phyloP scores from a whole-genome alignment of 2,329 filamentous ascomycete species.

The Sodiomyces alkalinus region DNA sequence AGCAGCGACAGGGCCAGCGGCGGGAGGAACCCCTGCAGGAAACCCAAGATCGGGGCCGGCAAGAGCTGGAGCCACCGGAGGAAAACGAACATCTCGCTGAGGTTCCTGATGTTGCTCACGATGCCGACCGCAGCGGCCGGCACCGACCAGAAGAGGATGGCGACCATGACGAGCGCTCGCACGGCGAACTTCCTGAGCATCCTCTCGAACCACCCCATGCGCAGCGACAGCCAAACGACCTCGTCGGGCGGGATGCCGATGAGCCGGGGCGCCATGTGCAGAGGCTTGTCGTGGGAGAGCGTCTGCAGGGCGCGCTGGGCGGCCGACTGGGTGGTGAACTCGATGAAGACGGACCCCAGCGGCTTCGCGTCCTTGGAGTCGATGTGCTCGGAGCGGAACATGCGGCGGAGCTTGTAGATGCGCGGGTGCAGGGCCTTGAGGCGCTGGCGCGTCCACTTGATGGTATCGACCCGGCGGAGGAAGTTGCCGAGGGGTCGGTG shows the following conservation, averaged over 20 bases:
- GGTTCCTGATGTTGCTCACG: conserved; percentile 67
- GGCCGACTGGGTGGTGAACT: conserved; percentile 68
- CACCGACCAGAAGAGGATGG: conserved; percentile 76
- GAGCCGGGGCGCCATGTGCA: conserved; percentile 74
- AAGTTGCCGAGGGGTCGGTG: conserved; percentile 54
- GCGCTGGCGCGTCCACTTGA: conserved; percentile 63
- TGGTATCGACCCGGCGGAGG: conserved; percentile 86
- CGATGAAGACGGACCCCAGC: conserved; percentile 74
- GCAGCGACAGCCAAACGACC: conserved; percentile 73
- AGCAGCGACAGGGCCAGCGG: conserved; percentile 64
- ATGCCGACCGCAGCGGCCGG: conserved; percentile 66
- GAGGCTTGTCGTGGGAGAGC: conserved; percentile 62
- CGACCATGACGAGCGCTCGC: conserved; percentile 49
- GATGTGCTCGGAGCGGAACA: too few relatives aligned
- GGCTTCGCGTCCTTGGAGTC: conserved; percentile 37
- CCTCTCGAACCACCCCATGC: conserved; percentile 55
- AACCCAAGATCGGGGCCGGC: conserved; percentile 53
- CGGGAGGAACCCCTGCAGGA: conserved; percentile 74
- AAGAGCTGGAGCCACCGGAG: conserved; percentile 60
- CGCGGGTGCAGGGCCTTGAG: conserved; percentile 22
- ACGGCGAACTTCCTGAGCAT: conserved; percentile 52
- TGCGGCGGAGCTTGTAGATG: conserved; percentile 49
- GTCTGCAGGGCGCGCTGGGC: conserved; percentile 78
- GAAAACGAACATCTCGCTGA: conserved; percentile 50
- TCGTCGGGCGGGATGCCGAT: conserved; percentile 70